Conservation (phyloP, 768 basidiomycete genomes). For the Psilocybe subaeruginosa region DNA sequence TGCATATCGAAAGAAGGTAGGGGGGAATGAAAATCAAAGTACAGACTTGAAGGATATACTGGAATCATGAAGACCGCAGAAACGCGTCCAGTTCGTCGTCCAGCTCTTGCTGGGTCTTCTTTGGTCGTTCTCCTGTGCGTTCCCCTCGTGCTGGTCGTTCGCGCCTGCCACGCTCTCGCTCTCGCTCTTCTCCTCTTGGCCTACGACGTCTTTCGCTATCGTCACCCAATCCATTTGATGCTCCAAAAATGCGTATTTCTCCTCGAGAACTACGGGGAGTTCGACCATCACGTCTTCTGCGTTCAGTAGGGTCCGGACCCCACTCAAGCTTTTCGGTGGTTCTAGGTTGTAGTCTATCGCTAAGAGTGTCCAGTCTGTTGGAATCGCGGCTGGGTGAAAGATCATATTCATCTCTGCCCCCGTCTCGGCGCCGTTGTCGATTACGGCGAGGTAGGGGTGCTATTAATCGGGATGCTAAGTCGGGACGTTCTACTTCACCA, state of each 20-base stretch:
- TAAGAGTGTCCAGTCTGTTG: not conserved
- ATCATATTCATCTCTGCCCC: slow-evolving; percentile 18
- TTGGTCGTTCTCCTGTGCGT: slow-evolving; percentile 38
- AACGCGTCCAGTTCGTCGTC: slow-evolving; percentile 87
- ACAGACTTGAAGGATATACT: too few species aligned
- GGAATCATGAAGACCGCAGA: slow-evolving; percentile 37
- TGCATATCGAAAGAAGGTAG: too few species aligned
- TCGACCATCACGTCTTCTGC: slow-evolving; percentile 3
- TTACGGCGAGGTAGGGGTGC: slow-evolving; percentile 47
- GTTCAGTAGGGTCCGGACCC: slow-evolving; percentile 17
- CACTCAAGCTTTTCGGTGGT: slow-evolving; percentile 20
- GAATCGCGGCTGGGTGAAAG: not conserved
- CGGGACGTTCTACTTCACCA: slow-evolving; percentile 23
- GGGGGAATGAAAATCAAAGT: too few species aligned
- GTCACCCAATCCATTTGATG: slow-evolving; percentile 8
- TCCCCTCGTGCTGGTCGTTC: slow-evolving; percentile 26
- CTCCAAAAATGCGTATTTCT: slow-evolving; percentile 9
- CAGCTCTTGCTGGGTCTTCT: slow-evolving; percentile 73
- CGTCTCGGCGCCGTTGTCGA: slow-evolving; percentile 27
- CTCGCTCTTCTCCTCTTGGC: slow-evolving; percentile 19
- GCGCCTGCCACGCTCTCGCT: slow-evolving; percentile 20
- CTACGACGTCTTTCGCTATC: slow-evolving; percentile 21
- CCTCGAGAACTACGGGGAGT: not conserved
- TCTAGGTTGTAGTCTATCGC: slow-evolving; percentile 19
- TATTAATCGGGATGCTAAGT: slow-evolving; percentile 49